Evolutionary conservation across 192 early-diverging fungal genomes (phyloP).

Genomic region (Coemansia sp.): DNA sequence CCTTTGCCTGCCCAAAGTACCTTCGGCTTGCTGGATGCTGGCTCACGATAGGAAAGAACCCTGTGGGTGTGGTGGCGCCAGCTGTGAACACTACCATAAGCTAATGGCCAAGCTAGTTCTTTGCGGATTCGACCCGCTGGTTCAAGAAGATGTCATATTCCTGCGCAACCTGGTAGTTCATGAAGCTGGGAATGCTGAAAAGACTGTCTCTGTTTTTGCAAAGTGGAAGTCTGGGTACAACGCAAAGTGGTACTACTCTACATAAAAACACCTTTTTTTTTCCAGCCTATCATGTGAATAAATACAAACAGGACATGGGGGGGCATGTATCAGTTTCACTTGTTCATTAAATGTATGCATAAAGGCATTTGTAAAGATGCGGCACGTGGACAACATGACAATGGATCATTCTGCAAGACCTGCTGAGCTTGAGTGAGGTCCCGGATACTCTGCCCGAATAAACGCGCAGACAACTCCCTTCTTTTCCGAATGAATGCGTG

Average conservation of each 20-base stretch:
- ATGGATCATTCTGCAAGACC: too few species aligned
- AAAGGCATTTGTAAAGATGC: too few species aligned
- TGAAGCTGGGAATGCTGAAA: slow-evolving; percentile 29
- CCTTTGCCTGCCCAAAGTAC: slow-evolving; percentile 9
- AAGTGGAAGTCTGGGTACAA: slow-evolving; percentile 41
- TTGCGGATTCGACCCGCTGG: slow-evolving; percentile 28
- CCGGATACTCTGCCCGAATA: too few species aligned
- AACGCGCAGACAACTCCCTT: too few species aligned
- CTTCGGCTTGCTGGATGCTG: slow-evolving; percentile 37
- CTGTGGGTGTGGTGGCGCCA: slow-evolving; percentile 32
- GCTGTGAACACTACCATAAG: slow-evolving; percentile 21
- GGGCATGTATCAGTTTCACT: too few species aligned
- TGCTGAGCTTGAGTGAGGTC: too few species aligned
- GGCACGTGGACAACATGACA: too few species aligned
- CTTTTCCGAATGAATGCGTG: too few species aligned
- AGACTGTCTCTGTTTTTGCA: slow-evolving; percentile 28
- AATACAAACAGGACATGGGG: too few species aligned
- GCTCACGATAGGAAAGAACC: slow-evolving; percentile 38
- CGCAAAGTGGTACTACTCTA: slow-evolving; percentile 24
- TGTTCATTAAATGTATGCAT: too few species aligned
- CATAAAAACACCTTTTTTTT: slow-evolving; percentile 7
- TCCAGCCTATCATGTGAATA: background rate
- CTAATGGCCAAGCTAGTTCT: slow-evolving; percentile 40
- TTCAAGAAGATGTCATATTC: slow-evolving; percentile 36
- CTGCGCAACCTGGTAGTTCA: slow-evolving; percentile 31